Conservation (phyloP, 148 eudicot genomes). For the Polygonum maritimum region DNA sequence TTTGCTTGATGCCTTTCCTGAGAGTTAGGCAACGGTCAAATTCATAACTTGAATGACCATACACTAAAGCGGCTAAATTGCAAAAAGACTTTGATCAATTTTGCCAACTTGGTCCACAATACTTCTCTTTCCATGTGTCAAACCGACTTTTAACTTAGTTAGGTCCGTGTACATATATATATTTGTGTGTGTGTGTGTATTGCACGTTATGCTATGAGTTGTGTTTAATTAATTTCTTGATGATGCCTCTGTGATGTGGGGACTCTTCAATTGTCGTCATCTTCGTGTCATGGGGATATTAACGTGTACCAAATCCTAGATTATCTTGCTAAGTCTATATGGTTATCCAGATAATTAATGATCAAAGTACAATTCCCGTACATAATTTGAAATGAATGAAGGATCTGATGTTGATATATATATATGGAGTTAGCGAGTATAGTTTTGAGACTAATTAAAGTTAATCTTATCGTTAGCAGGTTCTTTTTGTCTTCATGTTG, state of each 20-base stretch:
- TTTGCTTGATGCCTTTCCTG: not conserved
- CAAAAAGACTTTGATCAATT: slow-evolving; percentile 25
- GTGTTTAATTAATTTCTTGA: not conserved
- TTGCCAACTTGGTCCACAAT: slow-evolving; percentile 20
- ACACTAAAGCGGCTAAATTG: slow-evolving; percentile 14
- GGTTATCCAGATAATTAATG: not conserved
- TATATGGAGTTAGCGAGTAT: not conserved
- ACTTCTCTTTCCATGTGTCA: slow-evolving; percentile 22
- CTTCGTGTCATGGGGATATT: not conserved
- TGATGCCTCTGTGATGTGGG: not conserved
- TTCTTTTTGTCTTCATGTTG: not conserved
- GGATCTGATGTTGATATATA: not conserved
- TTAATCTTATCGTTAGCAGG: not conserved
- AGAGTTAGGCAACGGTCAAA: slow-evolving; percentile 41
- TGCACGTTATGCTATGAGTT: not conserved
- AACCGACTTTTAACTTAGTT: slow-evolving; percentile 9
- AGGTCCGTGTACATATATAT: slow-evolving; percentile 13
- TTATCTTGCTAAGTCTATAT: not conserved
- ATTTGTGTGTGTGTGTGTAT: slow-evolving; percentile 1
- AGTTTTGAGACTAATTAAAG: not conserved
- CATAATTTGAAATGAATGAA: not conserved
- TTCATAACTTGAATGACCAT: slow-evolving; percentile 17
- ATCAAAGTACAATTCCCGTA: not conserved
- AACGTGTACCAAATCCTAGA: not conserved
- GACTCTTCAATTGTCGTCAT: not conserved